Evolutionary conservation across 805 yeast species (phyloP).

Genomic region (Candida ortonii): DNA sequence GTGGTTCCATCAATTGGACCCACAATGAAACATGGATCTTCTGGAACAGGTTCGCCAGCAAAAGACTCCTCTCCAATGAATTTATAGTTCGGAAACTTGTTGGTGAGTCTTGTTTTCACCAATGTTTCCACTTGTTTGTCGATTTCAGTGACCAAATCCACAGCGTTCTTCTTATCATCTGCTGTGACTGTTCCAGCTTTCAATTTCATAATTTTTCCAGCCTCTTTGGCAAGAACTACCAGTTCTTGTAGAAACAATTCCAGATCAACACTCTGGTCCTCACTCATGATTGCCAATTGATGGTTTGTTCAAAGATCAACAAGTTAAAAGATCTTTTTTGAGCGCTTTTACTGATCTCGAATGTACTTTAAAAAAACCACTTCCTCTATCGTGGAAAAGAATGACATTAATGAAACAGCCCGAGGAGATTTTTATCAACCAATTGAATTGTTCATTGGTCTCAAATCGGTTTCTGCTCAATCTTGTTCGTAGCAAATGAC

Average conservation of each 20-base stretch:
- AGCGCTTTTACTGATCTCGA: too few species aligned
- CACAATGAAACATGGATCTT: slow-evolving; percentile 59
- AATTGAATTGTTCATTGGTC: too few species aligned
- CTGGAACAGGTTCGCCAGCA: slow-evolving; percentile 31
- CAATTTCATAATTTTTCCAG: slow-evolving; percentile 13
- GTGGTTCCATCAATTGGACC: slow-evolving; percentile 70
- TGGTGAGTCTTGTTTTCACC: slow-evolving; percentile 31
- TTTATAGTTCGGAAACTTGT: slow-evolving; percentile 44
- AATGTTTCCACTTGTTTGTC: slow-evolving; percentile 53
- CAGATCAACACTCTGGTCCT: not conserved
- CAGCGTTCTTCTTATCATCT: slow-evolving; percentile 34
- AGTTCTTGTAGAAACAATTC: slow-evolving; percentile 33
- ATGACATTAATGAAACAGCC: too few species aligned
- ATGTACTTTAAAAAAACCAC: too few species aligned
- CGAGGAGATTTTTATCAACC: too few species aligned
- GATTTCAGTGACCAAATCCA: slow-evolving; percentile 60
- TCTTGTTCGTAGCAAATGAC: too few species aligned
- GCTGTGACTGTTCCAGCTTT: slow-evolving; percentile 12
- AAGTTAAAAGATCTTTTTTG: too few species aligned
- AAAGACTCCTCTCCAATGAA: slow-evolving; percentile 65
- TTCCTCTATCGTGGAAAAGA: too few species aligned
- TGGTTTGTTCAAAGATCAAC: not conserved
- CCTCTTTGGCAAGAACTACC: slow-evolving; percentile 26
- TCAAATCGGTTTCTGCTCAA: too few species aligned
- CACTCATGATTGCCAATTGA: not conserved